phyloP scores from a whole-genome alignment of 176 grass and related monocot genomes.

The Puccinellia tenuiflora region DNA sequence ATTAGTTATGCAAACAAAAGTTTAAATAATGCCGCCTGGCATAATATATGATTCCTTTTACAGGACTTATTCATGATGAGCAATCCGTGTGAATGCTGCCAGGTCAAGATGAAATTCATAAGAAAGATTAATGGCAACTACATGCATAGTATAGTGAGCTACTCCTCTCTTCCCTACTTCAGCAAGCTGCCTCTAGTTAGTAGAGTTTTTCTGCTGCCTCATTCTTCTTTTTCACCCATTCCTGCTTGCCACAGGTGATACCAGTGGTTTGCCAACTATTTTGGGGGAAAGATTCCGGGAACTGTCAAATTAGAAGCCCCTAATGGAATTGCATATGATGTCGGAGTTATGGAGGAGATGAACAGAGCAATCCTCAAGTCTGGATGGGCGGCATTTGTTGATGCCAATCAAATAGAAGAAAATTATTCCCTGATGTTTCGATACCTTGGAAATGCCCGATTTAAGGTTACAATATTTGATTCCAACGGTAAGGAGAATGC shows the following conservation, averaged over 20 bases:
- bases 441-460: background rate
- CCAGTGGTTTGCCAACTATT: slow-evolving; percentile 37
- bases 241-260: slow-evolving; percentile 20
- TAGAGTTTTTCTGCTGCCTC: background rate
- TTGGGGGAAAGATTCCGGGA: slow-evolving; percentile 10
- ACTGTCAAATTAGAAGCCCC: slow-evolving; percentile 33
- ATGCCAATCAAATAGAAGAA: slow-evolving; percentile 31
- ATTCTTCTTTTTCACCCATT: background rate
- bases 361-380: slow-evolving; percentile 8
- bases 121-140: background rate
- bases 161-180: background rate
- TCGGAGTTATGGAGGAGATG: slow-evolving; percentile 4
- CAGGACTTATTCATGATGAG: background rate
- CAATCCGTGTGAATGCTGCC: background rate
- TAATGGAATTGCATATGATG: slow-evolving; percentile 16
- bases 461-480: slow-evolving; percentile 39
- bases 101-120: background rate
- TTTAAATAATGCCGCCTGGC: background rate
- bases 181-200: background rate
- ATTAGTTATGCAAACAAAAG: background rate
- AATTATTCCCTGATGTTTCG: slow-evolving; percentile 41
- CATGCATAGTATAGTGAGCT: background rate
- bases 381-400: slow-evolving; percentile 47
- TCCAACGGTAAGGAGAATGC: slow-evolving; percentile 29
- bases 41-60: background rate